Evolutionary conservation across 2,329 filamentous ascomycete species (phyloP).

Genomic region (Monosporascus sp.): DNA sequence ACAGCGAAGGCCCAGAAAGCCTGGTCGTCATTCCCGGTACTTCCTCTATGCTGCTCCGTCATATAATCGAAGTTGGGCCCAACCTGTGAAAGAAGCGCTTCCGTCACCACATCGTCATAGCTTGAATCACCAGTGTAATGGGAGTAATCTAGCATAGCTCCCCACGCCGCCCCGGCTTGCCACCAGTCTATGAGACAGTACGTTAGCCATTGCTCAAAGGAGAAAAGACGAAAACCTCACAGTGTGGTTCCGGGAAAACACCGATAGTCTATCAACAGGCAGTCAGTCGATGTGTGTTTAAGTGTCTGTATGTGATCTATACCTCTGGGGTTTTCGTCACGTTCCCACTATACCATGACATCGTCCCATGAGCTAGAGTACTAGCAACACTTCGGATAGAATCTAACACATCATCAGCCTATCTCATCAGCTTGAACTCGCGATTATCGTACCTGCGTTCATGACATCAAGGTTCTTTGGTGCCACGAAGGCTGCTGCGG

Average conservation of each 20-base stretch:
- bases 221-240: conserved; percentile 31
- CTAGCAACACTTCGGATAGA: conserved; percentile 59
- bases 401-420: conserved; percentile 33
- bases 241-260: conserved; percentile 62
- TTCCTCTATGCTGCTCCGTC: conserved; percentile 47
- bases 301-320: conserved; percentile 7
- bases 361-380: conserved; percentile 54
- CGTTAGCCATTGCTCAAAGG: conserved; percentile 24
- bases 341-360: conserved; percentile 62
- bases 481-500: conserved; percentile 22
- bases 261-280: conserved; percentile 43
- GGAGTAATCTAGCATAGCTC: conserved; percentile 65
- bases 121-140: conserved; percentile 58
- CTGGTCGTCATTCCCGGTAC: conserved; percentile 71
- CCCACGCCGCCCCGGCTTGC: conserved; percentile 61
- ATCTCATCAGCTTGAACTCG: not conserved
- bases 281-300: not conserved
- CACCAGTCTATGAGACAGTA: conserved; percentile 47
- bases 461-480: conserved; percentile 37
- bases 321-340: conserved; percentile 44
- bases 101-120: conserved; percentile 55
- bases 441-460: conserved; percentile 14
- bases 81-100: conserved; percentile 54
- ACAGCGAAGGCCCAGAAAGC: conserved; percentile 68
- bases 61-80: conserved; percentile 57